These are phyloP conservation scores for Xerocomus potaroensis DNA, from an alignment of 768 basidiomycete genomes.

Conservation along the genomic window DNA sequence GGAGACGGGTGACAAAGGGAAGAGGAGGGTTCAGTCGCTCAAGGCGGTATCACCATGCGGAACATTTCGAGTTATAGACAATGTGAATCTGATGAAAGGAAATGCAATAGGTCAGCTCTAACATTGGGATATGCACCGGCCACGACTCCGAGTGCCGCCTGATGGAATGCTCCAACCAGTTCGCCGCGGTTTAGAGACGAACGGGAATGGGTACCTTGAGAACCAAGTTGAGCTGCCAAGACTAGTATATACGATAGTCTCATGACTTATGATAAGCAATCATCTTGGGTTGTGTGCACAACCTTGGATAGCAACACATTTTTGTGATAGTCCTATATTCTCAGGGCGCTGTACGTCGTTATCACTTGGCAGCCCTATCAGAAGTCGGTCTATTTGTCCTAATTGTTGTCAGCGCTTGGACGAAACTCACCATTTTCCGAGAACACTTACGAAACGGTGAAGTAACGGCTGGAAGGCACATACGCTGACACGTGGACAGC, in stretches of 20 bases:
- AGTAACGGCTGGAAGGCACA: too few relatives aligned
- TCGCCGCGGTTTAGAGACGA: conserved; percentile 4
- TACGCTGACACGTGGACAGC: too few relatives aligned
- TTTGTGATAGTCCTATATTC: too few relatives aligned
- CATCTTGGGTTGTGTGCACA: too few relatives aligned
- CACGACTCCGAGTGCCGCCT: background rate
- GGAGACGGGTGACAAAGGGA: conserved; percentile 39
- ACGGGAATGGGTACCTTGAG: background rate
- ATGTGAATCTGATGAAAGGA: background rate
- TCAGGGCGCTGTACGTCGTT: too few relatives aligned
- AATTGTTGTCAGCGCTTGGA: too few relatives aligned
- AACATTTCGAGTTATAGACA: too few relatives aligned
- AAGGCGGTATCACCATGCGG: too few relatives aligned
- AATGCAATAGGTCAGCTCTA: background rate
- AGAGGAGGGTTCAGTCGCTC: conserved; percentile 17
- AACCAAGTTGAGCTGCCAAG: conserved; percentile 1
- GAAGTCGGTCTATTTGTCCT: background rate
- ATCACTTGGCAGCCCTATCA: background rate
- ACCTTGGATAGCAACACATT: too few relatives aligned
- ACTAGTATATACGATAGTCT: too few relatives aligned
- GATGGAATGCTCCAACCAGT: background rate
- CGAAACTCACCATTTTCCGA: too few relatives aligned
- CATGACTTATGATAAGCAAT: background rate
- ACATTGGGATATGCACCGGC: conserved; percentile 11
- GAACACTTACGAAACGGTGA: too few relatives aligned